These are phyloP conservation scores for Emydomyces testavorans DNA, from an alignment of 2,329 filamentous ascomycete species.

Conservation along the genomic window DNA sequence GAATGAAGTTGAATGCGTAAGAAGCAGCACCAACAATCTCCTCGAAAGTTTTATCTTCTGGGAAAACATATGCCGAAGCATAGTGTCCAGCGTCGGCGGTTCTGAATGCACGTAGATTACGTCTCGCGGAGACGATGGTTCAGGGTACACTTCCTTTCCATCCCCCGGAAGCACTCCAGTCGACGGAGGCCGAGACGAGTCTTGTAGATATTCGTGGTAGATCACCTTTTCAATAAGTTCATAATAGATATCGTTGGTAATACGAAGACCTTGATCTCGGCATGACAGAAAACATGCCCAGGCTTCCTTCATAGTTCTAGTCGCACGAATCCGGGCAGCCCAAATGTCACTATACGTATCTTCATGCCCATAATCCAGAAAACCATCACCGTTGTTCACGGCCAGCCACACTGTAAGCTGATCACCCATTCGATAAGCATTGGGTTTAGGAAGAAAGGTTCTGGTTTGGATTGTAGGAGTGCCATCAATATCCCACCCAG, in stretches of 20 bases:
- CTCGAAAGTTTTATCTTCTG: slow-evolving; percentile 35
- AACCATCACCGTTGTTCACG: not conserved
- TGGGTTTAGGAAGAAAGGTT: slow-evolving; percentile 27
- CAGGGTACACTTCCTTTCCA: slow-evolving; percentile 42
- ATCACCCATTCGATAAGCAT: slow-evolving; percentile 6
- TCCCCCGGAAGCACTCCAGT: slow-evolving; percentile 42
- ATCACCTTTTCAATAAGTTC: slow-evolving; percentile 49
- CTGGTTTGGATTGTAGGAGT: slow-evolving; percentile 54
- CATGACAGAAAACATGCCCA: slow-evolving; percentile 54
- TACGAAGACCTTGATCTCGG: slow-evolving; percentile 33
- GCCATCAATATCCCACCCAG: slow-evolving; percentile 52
- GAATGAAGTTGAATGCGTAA: slow-evolving; percentile 35
- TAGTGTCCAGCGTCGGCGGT: slow-evolving; percentile 42
- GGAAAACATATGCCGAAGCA: slow-evolving; percentile 41
- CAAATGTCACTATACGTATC: slow-evolving; percentile 32
- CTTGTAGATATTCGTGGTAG: slow-evolving; percentile 20
- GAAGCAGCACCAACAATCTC: slow-evolving; percentile 40
- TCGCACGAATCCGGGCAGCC: slow-evolving; percentile 48
- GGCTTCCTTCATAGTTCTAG: slow-evolving; percentile 50
- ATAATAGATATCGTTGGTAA: slow-evolving; percentile 38
- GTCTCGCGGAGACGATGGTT: slow-evolving; percentile 47
- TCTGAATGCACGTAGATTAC: slow-evolving; percentile 46
- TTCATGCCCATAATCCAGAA: slow-evolving; percentile 1
- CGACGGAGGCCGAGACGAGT: not conserved
- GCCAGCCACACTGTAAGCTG: slow-evolving; percentile 3